phyloP scores from a whole-genome alignment of 148 eudicot species.

The Linanthus parryae region DNA sequence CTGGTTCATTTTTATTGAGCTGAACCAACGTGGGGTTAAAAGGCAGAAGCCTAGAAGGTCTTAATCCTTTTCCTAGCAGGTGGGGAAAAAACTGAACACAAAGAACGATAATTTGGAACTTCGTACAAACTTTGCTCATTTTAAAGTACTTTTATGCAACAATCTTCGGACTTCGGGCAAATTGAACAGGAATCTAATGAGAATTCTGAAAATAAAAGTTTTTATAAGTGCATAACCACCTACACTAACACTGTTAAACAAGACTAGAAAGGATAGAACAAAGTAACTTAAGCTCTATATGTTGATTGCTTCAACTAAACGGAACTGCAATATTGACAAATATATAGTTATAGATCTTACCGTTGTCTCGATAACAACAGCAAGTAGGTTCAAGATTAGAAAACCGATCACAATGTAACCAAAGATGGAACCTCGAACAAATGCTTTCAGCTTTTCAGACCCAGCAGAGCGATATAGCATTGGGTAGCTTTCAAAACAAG shows the following conservation, averaged over 20 bases:
- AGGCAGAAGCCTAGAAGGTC: too few relatives aligned
- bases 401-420: slow-evolving; percentile 52
- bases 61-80: too few relatives aligned
- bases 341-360: slow-evolving; percentile 27
- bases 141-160: too few relatives aligned
- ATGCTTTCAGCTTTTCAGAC: slow-evolving; percentile 54
- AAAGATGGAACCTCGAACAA: slow-evolving; percentile 60
- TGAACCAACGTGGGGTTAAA: too few relatives aligned
- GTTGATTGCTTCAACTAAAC: background rate
- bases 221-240: background rate
- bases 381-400: slow-evolving; percentile 68
- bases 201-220: slow-evolving; percentile 8
- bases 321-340: background rate
- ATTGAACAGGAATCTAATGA: too few relatives aligned
- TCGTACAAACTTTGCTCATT: too few relatives aligned
- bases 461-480: slow-evolving; percentile 46
- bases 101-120: too few relatives aligned
- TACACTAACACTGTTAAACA: background rate
- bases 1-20: too few relatives aligned
- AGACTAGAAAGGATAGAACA: too few relatives aligned
- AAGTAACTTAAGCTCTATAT: too few relatives aligned
- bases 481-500: slow-evolving; percentile 54
- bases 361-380: slow-evolving; percentile 89
- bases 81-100: too few relatives aligned
- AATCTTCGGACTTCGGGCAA: too few relatives aligned